Conservation (phyloP, 2,329 filamentous ascomycete genomes). For the Clarireedia hainanense region DNA sequence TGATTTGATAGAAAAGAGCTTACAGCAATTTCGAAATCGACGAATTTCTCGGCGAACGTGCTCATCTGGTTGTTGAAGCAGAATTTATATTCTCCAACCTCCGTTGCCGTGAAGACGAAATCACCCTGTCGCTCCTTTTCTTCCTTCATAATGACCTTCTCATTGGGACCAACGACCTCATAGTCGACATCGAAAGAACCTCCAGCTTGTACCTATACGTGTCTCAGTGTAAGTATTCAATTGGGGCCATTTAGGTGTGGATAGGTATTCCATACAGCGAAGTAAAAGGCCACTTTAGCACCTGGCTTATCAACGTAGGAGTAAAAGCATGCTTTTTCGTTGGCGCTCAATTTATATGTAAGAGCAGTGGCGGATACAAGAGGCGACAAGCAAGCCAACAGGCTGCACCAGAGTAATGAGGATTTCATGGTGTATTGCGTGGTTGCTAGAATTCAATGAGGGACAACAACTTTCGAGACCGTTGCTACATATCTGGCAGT, state of each 20-base stretch:
- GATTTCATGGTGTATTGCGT: conserved; percentile 52
- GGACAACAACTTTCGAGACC: conserved; percentile 2
- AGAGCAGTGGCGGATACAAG: conserved; percentile 79
- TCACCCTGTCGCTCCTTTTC: conserved; percentile 92
- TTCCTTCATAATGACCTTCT: conserved; percentile 76
- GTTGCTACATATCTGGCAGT: conserved; percentile 7
- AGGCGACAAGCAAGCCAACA: conserved; percentile 63
- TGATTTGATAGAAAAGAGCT: conserved; percentile 28
- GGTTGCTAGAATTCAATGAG: background rate
- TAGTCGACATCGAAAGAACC: conserved; percentile 98
- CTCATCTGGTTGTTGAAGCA: conserved; percentile 99
- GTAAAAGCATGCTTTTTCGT: conserved; percentile 97
- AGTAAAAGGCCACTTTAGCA: conserved; percentile 96
- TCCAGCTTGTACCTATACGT: conserved; percentile 81
- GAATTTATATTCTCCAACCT: conserved; percentile 84
- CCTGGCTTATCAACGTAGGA: conserved; percentile 67
- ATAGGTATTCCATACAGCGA: conserved; percentile 61
- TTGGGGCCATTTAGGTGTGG: background rate
- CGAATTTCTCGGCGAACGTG: conserved; percentile 93
- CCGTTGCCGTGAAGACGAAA: conserved; percentile 92
- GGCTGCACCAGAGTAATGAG: conserved; percentile 51
- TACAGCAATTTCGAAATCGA: conserved; percentile 96
- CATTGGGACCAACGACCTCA: conserved; percentile 71
- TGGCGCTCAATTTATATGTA: conserved; percentile 83
- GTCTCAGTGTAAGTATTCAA: background rate